phyloP scores from a whole-genome alignment of 2,329 filamentous ascomycete species.

The Clonostachys chloroleuca region DNA sequence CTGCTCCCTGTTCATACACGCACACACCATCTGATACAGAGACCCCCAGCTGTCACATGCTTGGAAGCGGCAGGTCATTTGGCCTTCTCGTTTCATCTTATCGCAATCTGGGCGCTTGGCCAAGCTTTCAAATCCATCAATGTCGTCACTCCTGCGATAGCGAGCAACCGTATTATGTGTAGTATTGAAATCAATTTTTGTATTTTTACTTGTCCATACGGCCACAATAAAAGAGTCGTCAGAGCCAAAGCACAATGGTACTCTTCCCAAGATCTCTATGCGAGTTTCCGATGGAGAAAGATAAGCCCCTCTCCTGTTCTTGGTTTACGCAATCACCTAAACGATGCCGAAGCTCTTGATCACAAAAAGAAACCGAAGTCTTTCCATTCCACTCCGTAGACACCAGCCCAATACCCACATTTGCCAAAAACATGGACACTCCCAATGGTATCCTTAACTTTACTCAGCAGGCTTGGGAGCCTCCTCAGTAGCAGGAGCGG shows the following conservation, averaged over 20 bases:
- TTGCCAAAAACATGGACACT: constrained; percentile 3
- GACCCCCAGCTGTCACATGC: too few relatives aligned
- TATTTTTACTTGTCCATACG: constrained; percentile 53
- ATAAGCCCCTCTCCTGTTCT: constrained; percentile 24
- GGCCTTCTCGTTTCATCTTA: too few relatives aligned
- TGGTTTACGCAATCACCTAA: constrained; percentile 38
- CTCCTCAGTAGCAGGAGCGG: constrained; percentile 49
- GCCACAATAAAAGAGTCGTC: constrained; percentile 22
- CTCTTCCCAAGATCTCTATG: constrained; percentile 35
- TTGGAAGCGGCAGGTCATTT: too few relatives aligned
- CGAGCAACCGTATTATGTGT: constrained; percentile 7
- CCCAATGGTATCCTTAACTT: constrained; percentile 19
- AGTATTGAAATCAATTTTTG: constrained; percentile 38
- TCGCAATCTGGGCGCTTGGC: too few relatives aligned
- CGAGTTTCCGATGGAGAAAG: constrained; percentile 28
- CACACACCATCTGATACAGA: too few relatives aligned
- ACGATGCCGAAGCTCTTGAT: constrained; percentile 41
- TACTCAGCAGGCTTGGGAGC: constrained; percentile 69
- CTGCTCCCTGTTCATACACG: too few relatives aligned
- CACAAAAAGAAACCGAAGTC: constrained; percentile 46
- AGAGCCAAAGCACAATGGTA: constrained; percentile 14
- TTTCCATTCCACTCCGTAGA: constrained; percentile 60
- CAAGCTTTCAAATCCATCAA: not conserved
- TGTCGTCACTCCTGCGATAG: constrained; percentile 1
- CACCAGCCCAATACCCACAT: constrained; percentile 43